Conservation (phyloP, 2,329 filamentous ascomycete species). For the Sarocladium kiliense region DNA sequence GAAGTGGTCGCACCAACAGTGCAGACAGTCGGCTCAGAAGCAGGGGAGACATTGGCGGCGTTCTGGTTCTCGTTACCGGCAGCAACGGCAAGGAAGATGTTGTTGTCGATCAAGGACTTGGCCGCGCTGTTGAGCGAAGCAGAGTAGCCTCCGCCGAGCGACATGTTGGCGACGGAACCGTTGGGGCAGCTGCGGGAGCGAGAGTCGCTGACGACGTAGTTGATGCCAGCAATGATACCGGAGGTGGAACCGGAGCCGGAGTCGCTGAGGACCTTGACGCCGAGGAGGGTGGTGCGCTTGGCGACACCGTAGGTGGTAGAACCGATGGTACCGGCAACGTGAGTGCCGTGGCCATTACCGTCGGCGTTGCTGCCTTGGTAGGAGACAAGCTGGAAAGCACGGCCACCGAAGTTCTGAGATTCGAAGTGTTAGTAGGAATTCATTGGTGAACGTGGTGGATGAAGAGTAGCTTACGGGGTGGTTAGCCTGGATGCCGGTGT, state of each 20-base stretch:
- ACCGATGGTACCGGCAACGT: slow-evolving; percentile 41
- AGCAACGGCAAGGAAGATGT: slow-evolving; percentile 49
- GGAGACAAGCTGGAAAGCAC: slow-evolving; percentile 34
- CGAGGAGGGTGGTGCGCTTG: slow-evolving; percentile 37
- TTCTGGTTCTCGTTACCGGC: slow-evolving; percentile 45
- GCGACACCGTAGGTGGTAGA: slow-evolving; percentile 38
- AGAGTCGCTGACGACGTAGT: slow-evolving; percentile 33
- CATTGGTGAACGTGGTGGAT: too few relatives aligned
- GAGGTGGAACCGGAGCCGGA: slow-evolving; percentile 31
- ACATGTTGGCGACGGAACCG: slow-evolving; percentile 48
- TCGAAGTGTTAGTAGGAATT: not conserved
- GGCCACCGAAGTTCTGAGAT: slow-evolving; percentile 33
- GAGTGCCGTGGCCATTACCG: slow-evolving; percentile 42
- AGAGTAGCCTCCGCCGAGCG: slow-evolving; percentile 43
- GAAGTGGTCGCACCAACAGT: slow-evolving; percentile 42
- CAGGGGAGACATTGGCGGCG: slow-evolving; percentile 39
- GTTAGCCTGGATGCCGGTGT: slow-evolving; percentile 33
- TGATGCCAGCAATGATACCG: slow-evolving; percentile 38
- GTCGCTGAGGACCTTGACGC: slow-evolving; percentile 39
- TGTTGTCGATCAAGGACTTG: slow-evolving; percentile 32
- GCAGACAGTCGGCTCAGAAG: slow-evolving; percentile 38
- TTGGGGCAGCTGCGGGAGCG: slow-evolving; percentile 30
- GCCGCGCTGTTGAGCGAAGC: slow-evolving; percentile 43
- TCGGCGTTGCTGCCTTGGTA: slow-evolving; percentile 32
- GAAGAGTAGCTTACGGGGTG: slow-evolving; percentile 33